These are phyloP conservation scores for Globisporangium barbulae DNA, from an alignment of 352 stramenopile genomes.

Conservation along the genomic window DNA sequence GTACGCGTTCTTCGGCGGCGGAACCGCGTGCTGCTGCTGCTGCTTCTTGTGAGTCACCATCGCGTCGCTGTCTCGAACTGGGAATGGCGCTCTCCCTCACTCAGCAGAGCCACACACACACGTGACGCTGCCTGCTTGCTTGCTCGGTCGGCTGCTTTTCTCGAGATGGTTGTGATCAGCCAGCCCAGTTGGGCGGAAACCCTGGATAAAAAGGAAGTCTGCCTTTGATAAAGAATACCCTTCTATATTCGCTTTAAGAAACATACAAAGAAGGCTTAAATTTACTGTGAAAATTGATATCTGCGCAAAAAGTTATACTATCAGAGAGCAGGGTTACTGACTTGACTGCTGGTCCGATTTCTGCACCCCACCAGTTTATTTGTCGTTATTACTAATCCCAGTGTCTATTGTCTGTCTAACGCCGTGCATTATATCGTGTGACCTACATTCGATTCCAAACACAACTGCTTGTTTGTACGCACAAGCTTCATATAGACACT, in stretches of 20 bases:
- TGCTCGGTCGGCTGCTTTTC: background rate
- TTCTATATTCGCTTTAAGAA: background rate
- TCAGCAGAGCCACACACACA: background rate
- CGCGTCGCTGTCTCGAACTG: background rate
- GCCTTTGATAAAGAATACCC: background rate
- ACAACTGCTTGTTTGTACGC: no score
- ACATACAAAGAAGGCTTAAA: background rate
- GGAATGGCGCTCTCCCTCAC: background rate
- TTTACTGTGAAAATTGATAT: background rate
- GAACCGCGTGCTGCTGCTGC: conserved; percentile 9
- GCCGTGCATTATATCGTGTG: no score
- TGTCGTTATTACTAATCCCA: background rate
- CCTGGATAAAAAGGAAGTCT: background rate
- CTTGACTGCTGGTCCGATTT: background rate
- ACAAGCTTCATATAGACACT: no score
- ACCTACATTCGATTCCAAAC: no score
- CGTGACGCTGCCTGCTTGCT: background rate
- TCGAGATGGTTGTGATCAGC: background rate
- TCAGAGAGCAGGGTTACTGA: background rate
- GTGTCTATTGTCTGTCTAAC: background rate
- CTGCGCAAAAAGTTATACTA: background rate
- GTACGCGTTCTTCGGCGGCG: conserved; percentile 16
- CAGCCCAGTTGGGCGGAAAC: background rate
- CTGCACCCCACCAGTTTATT: background rate
- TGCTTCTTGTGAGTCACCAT: conserved; percentile 4